Evolutionary conservation across 306 rosid species (phyloP), one percentile per base, ranked within the genome.

Genomic region (Cajanus cajan): DNA sequence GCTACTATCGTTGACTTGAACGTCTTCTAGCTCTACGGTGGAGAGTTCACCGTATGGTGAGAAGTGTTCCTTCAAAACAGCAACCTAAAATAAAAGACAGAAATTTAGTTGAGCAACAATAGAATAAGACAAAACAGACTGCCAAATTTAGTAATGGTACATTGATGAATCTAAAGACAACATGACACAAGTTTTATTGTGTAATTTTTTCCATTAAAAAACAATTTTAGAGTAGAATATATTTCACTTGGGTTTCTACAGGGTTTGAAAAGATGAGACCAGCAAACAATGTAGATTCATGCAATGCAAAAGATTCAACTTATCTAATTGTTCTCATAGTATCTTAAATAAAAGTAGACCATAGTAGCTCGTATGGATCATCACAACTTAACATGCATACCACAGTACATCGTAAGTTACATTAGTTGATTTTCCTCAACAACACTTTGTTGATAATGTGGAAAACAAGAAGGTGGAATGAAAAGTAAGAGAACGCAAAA

Each of bases 41-140:
- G 92, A 85, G 74, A 91, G 82, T 59, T 94, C 96, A 7, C 94
- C 97, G 8, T 78, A 88, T 10, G 87, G 89, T 44, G 69, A 90
- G 73, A 94, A 92, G 85, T 94, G 98, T 71, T 90, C 93, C 87
- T 87, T 92, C 85, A 94, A 72, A 41, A 71, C 85, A 82, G 80
- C 85, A 87, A 82, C 94, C 98, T 94, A 63, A 44, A 82, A 78
- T 94, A 63, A 44, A 82, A 78, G 18, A 61, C 58, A 59, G 24
- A 57, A 77, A 81, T 57, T 71, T 67, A 71, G 52, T 44, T 43
- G 45, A 67, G 68, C 77, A 84, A 55, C 31, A 70, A 10, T 41
- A 25, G 45, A 59, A 47, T n/a, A 41, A 14, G 19, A 57, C 78
- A 37, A 78, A 41, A 40, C 39, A 19, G 41, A 40, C 3, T 39